phyloP scores from a whole-genome alignment of 352 stramenopile genomes.

The Phytophthora kernoviae region DNA sequence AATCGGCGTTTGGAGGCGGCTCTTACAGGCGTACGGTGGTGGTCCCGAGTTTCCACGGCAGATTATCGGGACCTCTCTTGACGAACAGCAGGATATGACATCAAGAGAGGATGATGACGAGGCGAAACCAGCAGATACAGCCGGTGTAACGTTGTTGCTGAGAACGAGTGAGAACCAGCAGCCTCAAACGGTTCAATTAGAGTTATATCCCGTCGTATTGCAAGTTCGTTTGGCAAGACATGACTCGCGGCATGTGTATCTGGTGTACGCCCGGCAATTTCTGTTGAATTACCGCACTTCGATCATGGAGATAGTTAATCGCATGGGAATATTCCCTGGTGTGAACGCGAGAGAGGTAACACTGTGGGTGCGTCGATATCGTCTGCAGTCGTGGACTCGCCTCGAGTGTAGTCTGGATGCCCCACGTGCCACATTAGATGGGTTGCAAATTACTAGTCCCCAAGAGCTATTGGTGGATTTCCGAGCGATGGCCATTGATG shows the following conservation, averaged over 20 bases:
- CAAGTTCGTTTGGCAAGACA: constrained; percentile 62
- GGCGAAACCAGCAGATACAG: neutral
- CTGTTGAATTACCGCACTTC: constrained; percentile 42
- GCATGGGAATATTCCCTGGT: constrained; percentile 55
- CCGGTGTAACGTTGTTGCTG: neutral
- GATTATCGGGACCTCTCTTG: constrained; percentile 21
- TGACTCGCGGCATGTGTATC: constrained; percentile 55
- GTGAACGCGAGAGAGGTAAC: constrained; percentile 62
- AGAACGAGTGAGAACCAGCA: constrained; percentile 6
- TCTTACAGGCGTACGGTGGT: constrained; percentile 59
- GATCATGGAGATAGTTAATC: constrained; percentile 62
- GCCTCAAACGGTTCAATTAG: constrained; percentile 34
- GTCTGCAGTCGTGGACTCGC: constrained; percentile 58
- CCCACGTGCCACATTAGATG: constrained; percentile 39
- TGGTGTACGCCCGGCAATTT: constrained; percentile 62
- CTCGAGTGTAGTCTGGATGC: constrained; percentile 62
- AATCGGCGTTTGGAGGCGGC: constrained; percentile 47
- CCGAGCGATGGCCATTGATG: constrained; percentile 41
- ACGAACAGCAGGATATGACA: constrained; percentile 23
- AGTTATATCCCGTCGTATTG: constrained; percentile 63
- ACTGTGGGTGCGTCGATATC: constrained; percentile 66
- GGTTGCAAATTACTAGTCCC: constrained; percentile 48
- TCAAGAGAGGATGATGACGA: constrained; percentile 16
- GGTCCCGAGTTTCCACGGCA: constrained; percentile 62
- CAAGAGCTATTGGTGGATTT: constrained; percentile 79